Conservation (phyloP, 2,329 filamentous ascomycete species). For the Cladosporium velox region DNA sequence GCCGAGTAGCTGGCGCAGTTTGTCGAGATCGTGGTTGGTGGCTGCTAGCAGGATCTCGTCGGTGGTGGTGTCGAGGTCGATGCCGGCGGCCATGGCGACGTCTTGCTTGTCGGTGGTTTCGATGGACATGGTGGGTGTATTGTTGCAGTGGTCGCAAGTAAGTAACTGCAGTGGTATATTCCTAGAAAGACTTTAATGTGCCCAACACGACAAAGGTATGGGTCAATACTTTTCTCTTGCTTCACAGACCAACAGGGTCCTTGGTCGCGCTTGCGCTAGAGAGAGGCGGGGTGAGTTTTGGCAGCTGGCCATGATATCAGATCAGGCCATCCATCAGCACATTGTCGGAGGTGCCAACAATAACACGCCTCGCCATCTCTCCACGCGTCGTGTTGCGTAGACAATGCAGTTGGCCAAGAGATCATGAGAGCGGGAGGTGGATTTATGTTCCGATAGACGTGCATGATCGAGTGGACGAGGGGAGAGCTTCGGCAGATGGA, state of each 20-base stretch:
- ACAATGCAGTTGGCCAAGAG: neutral
- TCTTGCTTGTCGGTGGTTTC: conserved; percentile 18
- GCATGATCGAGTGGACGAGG: neutral
- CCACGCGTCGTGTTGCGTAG: neutral
- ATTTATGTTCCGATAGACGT: neutral
- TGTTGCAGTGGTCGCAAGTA: neutral
- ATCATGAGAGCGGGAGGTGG: neutral
- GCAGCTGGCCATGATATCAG: neutral
- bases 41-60: conserved; percentile 68
- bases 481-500: neutral
- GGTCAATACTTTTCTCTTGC: conserved; percentile 2
- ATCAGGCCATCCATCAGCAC: conserved; percentile 15
- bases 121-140: conserved; percentile 5
- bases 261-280: neutral
- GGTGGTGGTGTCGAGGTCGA: conserved; percentile 48
- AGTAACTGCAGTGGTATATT: neutral
- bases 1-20: conserved; percentile 67
- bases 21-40: conserved; percentile 65
- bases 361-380: neutral
- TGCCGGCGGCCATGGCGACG: conserved; percentile 27
- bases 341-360: neutral
- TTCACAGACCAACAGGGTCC: neutral
- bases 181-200: neutral
- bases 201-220: neutral
- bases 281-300: neutral